Base-by-base conservation (phyloP, 140 eudicot genomes). In the Flaveria floridana region DNA sequence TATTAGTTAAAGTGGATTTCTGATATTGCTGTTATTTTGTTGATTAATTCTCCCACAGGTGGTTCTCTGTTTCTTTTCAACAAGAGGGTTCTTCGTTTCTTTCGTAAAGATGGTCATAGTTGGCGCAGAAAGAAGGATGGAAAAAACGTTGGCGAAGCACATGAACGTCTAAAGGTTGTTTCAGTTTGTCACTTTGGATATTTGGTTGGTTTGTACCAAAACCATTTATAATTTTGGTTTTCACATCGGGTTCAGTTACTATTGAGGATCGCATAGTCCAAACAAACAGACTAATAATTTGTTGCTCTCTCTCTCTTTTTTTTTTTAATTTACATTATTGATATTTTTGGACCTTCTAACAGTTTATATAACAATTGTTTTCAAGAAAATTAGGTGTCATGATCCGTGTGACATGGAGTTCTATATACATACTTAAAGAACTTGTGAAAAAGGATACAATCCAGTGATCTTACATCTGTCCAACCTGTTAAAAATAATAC, bases 61-160 rank as follows among this genome's bases (percentile, higher is more conserved):
- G 98, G 98, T 50, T 93, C 98, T 26, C 28, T 93, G 79, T 93
- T 84, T 81, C 94, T 93, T 72, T 88, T 86, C 46, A 93, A 90
- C 87, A 93, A 90, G 79, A 86, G 96, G 74, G 94, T 90, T 76
- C 93, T 93, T 67, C 82, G 91, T 46, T 86, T 79, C 81, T 93
- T 90, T 58, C 98, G 97, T 21, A 88, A 90, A 81, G 98, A 90
- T 76, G 97, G 97, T 70, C 93, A 90, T 73, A 86, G 65, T 69
- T 93, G 98, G 98, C 97, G 98, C 25, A 85, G 82, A 53, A 92
- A 91, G 83, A 92, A 79, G 86, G 89, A 89, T 80, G 92, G 94
- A 42, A 83, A 86, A 84, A 92, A 87, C 47, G 85, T 87, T 81
- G 92, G 95, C 52, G 98, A 92, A 85, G 96, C 91, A 57, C 98